Evolutionary conservation across 2,329 filamentous ascomycete species (phyloP), one percentile per base, ranked within the genome.

Genomic region (Amauroascus verrucosus): DNA sequence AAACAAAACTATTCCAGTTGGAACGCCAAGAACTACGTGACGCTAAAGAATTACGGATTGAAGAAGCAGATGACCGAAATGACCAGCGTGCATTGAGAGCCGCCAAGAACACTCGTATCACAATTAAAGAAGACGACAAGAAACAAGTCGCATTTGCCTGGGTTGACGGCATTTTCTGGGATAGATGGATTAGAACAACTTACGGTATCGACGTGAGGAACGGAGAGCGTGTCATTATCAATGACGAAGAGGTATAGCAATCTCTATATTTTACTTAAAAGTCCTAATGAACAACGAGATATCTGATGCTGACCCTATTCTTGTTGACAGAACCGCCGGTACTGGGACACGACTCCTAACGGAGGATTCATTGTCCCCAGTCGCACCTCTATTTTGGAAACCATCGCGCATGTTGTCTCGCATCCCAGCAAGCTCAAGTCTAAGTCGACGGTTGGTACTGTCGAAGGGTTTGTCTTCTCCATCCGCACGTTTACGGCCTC

Each of bases 111-210:
- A 95, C 95, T 64, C 83, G 84, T 30, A 90, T 98, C 66, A 87
- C 89, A 62, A 94, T 96, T 81, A 85, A 91, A 62, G 85, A 86
- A 65, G 81, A 88, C 50, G 83, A 89, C 65, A 84, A 85, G 61
- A 95, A 91, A 68, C 86, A 95, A 66, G 89, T 97, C 40, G 81
- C 82, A 7, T 98, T 98, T 70, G 93, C 93, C 11, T 98, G 93
- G 93, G 88, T 97, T 11, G 93, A 98, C 66, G 89, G 90, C 48
- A 81, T 88, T 6, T 97, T 97, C 70, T 98, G 93, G 93, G 90
- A 97, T 70, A 81, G 91, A 57, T 98, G 93, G 93, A 82, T 98
- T 59, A 80, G 85, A 60, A 90, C 85, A n/a, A 96, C 91, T 0
- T 98, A 95, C 65, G 91, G 91, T 52, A 85, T 97, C 60, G 86